Evolutionary conservation across 306 rosid genomes (phyloP).

Genomic region (Prunus padus): DNA sequence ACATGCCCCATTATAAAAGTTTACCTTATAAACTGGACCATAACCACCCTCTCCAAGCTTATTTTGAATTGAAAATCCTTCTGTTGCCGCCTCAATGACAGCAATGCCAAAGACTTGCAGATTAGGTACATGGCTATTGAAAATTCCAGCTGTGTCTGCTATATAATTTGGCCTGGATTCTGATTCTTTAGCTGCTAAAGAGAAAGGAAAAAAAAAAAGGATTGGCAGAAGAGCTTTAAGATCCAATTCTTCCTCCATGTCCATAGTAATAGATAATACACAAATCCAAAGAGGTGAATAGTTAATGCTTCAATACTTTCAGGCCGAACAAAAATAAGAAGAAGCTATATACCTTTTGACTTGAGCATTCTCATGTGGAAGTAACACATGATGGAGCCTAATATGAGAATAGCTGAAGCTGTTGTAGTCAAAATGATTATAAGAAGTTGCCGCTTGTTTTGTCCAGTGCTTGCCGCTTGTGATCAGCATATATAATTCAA

Average conservation of each 20-base stretch:
- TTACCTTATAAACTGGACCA: constrained; percentile 55
- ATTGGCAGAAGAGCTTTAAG: no score
- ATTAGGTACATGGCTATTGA: constrained; percentile 27
- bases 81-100: constrained; percentile 32
- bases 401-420: not conserved
- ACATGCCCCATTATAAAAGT: not conserved
- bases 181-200: constrained; percentile 10
- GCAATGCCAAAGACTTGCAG: constrained; percentile 22
- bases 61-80: constrained; percentile 33
- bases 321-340: not conserved
- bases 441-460: not conserved
- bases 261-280: not conserved
- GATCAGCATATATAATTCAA: not conserved
- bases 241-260: no score
- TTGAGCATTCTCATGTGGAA: not conserved
- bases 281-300: not conserved
- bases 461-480: not conserved
- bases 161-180: not conserved
- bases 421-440: not conserved
- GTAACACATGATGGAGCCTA: not conserved
- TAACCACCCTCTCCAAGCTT: constrained; percentile 59
- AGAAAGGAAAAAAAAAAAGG: not conserved
- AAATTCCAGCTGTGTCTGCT: constrained; percentile 18
- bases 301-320: not conserved
- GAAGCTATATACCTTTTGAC: constrained; percentile 10